A percentile compares a stretch with the other conserved stretches of the same genome.
These are phyloP conservation scores for Hanseniaspora gamundiae DNA, from an alignment of 1,139 yeast genomes.

Conservation along the genomic window DNA sequence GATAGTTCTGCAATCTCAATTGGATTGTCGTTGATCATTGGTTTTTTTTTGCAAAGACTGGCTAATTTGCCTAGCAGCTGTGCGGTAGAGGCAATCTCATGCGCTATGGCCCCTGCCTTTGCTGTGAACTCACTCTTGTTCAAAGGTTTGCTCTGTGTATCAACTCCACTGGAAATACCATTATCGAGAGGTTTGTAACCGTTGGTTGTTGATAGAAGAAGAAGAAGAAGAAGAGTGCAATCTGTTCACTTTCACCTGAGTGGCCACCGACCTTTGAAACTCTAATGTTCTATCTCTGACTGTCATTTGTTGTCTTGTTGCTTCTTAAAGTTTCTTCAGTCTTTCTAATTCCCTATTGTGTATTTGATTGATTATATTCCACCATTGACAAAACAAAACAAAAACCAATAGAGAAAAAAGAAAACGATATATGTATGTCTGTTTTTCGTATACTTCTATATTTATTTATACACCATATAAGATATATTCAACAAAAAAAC, in stretches of 20 bases:
- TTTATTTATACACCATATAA: no score
- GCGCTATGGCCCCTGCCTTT: constrained; percentile 76
- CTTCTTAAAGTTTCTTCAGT: no score
- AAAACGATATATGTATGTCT: no score
- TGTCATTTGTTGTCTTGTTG: constrained; percentile 12
- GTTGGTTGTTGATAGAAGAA: no score
- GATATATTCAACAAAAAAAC: no score
- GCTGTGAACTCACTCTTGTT: constrained; percentile 57
- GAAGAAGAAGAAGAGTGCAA: neutral
- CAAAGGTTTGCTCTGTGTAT: constrained; percentile 13
- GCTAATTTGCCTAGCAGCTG: constrained; percentile 75
- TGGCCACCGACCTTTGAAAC: constrained; percentile 24
- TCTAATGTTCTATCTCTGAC: constrained; percentile 25
- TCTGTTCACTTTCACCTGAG: constrained; percentile 18
- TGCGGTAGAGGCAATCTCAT: constrained; percentile 83
- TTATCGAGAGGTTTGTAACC: constrained; percentile 5
- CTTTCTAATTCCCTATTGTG: no score
- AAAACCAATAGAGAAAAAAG: no score
- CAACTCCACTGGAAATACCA: no score
- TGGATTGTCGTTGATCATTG: constrained; percentile 91
- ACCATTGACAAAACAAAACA: no score
- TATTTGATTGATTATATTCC: no score
- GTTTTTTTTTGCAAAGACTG: constrained; percentile 72
- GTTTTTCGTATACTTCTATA: no score
- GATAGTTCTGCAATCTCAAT: constrained; percentile 89